Conservation (phyloP, 495 filamentous ascomycete species). For the Aspergillus campestris region DNA sequence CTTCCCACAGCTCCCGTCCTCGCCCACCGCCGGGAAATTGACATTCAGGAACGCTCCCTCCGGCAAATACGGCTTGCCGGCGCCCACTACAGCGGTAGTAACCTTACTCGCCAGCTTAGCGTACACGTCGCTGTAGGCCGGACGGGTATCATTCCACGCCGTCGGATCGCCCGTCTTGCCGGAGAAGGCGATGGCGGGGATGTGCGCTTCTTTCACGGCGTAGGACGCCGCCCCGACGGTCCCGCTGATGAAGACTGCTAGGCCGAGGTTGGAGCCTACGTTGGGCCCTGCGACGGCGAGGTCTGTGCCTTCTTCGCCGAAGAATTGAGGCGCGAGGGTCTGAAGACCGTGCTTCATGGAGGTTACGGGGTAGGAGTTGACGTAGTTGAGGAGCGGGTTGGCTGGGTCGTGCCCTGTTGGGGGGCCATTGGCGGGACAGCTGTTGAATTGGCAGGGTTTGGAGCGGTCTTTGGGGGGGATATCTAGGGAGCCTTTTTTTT, state of each 20-base stretch:
- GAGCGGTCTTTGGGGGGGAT: constrained; percentile 34
- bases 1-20: constrained; percentile 30
- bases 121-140: constrained; percentile 47
- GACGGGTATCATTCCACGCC: constrained; percentile 42
- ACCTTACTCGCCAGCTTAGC: constrained; percentile 51
- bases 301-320: constrained; percentile 38
- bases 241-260: constrained; percentile 47
- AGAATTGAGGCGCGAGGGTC: constrained; percentile 42
- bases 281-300: constrained; percentile 59
- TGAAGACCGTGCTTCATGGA: constrained; percentile 57
- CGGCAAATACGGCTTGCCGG: constrained; percentile 54
- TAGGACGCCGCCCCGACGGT: constrained; percentile 55
- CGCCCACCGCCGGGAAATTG: constrained; percentile 49
- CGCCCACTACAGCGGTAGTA: constrained; percentile 40
- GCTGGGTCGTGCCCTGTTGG: constrained; percentile 47
- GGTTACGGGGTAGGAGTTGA: constrained; percentile 61
- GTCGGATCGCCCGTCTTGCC: constrained; percentile 41
- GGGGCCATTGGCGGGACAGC: constrained; percentile 47
- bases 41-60: constrained; percentile 54
- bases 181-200: constrained; percentile 59
- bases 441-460: constrained; percentile 47
- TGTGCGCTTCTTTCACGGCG: constrained; percentile 42
- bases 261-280: constrained; percentile 50
- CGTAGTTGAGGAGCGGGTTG: constrained; percentile 53
- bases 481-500: constrained; percentile 42